These are phyloP conservation scores for Neonectria hederae DNA, from an alignment of 2,329 filamentous ascomycete genomes.

Conservation along the genomic window DNA sequence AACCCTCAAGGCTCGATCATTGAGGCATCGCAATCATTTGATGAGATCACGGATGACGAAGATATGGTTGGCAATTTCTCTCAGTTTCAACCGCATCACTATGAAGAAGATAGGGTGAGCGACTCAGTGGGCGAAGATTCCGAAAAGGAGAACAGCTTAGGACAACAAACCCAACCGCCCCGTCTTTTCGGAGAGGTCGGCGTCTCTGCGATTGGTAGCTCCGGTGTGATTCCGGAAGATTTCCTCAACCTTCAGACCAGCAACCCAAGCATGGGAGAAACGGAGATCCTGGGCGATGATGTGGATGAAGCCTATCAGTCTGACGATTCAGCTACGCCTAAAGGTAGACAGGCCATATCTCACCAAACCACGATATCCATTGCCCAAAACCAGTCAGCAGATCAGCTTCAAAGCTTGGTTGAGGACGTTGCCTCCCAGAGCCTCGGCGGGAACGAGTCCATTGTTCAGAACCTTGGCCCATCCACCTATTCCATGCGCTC, in stretches of 20 bases:
- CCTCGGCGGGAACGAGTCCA: constrained; percentile 58
- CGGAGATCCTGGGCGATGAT: constrained; percentile 57
- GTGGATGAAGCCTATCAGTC: constrained; percentile 56
- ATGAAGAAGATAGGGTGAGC: constrained; percentile 52
- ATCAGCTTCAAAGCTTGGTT: constrained; percentile 62
- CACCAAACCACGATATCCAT: constrained; percentile 48
- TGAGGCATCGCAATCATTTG: constrained; percentile 58
- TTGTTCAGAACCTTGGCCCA: constrained; percentile 21
- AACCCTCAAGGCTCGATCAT: constrained; percentile 43
- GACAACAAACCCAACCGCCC: constrained; percentile 60
- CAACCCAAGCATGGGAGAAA: constrained; percentile 50
- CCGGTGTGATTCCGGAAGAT: constrained; percentile 59
- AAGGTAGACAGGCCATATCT: constrained; percentile 35
- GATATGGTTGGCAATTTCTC: constrained; percentile 68
- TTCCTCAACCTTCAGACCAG: constrained; percentile 59
- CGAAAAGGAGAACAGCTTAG: constrained; percentile 81
- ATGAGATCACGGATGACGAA: constrained; percentile 70
- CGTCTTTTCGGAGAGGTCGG: constrained; percentile 66
- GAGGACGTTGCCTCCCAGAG: constrained; percentile 66
- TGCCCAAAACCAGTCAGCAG: constrained; percentile 55
- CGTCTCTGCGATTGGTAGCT: constrained; percentile 62
- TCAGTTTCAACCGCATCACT: constrained; percentile 56
- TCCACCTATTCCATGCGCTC: constrained; percentile 42
- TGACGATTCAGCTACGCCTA: constrained; percentile 48
- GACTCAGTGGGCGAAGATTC: constrained; percentile 70